Evolutionary conservation across 768 basidiomycete genomes (phyloP), one percentile per base, ranked within the genome.

Genomic region (Lentinula boryana): DNA sequence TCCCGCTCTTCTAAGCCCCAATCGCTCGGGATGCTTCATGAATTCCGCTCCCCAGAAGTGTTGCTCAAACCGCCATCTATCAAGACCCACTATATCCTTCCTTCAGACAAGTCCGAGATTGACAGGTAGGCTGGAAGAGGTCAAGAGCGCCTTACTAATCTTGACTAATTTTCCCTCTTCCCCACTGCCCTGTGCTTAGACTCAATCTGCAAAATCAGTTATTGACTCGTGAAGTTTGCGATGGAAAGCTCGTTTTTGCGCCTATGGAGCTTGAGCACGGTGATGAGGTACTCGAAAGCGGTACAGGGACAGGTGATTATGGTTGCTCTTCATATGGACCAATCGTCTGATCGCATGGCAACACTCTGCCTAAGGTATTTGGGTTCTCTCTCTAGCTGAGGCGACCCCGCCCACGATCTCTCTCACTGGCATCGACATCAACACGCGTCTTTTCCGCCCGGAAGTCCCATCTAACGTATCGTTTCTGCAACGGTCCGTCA

Each of bases 401-500:
- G 36, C 15, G 13, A 36, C 23, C 33, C 51, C 51, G n/a, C 36
- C 41, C 2, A 40, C 59, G 13, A 52, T 33, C 32, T 60, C 53
- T 10, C 38, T 60, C 38, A 60, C 31, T 12, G 59, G 59, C 6
- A 43, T 60, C 50, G 59, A 60, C 38, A 54, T 60, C 0, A 50
- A 60, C 32, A 53, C 50, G 10, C 59, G 51, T 52, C 59, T 60
- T 35, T 54, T 60, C 51, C 59, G 50, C 5, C 23, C 2, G 4
- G 21, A 18, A 49, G 27, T 32, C 44, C 41, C 50, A 12, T 43
- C 27, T 9, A 58, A 58, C 21, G 7, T 40, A 23, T 60, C 31
- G 1, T 52, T 49, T 31, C 51, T 57, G 3, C 46, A 49, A 33
- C 53, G 65, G 23, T 69, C 70, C 38, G 62, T 66, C n/a, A 69